These are phyloP conservation scores for Aspergillus sp. DNA, from an alignment of 2,329 filamentous ascomycete species.

Conservation along the genomic window DNA sequence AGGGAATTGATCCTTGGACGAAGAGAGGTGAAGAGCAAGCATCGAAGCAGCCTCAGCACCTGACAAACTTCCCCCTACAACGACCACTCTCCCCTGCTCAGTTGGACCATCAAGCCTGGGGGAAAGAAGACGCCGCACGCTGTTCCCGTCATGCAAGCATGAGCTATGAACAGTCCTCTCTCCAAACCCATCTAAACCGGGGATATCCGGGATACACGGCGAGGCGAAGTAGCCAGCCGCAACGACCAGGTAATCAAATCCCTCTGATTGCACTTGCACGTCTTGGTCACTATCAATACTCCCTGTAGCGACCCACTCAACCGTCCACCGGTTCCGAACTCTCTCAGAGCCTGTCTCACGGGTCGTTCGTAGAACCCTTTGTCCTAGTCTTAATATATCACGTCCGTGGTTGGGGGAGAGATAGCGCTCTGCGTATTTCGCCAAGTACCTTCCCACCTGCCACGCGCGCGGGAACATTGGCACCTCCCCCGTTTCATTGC, in stretches of 20 bases:
- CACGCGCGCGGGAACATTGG: conserved; percentile 67
- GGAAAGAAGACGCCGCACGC: conserved; percentile 8
- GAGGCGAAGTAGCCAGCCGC: conserved; percentile 69
- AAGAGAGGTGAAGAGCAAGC: conserved; percentile 63
- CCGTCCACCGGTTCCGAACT: conserved; percentile 30
- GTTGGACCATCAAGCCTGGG: conserved; percentile 1
- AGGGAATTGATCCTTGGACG: conserved; percentile 38
- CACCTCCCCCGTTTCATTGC: conserved; percentile 24
- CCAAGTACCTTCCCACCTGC: conserved; percentile 66
- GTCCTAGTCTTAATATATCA: conserved; percentile 43
- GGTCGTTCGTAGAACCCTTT: conserved; percentile 27
- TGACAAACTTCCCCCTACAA: conserved; percentile 76
- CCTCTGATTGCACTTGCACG: conserved; percentile 12
- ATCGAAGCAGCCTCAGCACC: conserved; percentile 68
- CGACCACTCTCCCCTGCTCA: conserved; percentile 52
- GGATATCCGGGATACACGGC: conserved; percentile 45
- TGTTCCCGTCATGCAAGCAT: conserved; percentile 49
- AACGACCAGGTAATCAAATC: conserved; percentile 64
- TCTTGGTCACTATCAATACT: background rate
- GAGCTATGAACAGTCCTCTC: conserved; percentile 61
- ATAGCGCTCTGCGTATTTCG: conserved; percentile 55
- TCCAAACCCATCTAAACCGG: conserved; percentile 19
- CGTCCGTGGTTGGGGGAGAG: conserved; percentile 24
- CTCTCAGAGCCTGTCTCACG: conserved; percentile 6
- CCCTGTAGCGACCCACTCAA: conserved; percentile 22